A percentile compares a stretch with the other conserved stretches of the same genome.
These are phyloP conservation scores for Penicillium pancosmium DNA, from an alignment of 495 filamentous ascomycete species.

Conservation along the genomic window DNA sequence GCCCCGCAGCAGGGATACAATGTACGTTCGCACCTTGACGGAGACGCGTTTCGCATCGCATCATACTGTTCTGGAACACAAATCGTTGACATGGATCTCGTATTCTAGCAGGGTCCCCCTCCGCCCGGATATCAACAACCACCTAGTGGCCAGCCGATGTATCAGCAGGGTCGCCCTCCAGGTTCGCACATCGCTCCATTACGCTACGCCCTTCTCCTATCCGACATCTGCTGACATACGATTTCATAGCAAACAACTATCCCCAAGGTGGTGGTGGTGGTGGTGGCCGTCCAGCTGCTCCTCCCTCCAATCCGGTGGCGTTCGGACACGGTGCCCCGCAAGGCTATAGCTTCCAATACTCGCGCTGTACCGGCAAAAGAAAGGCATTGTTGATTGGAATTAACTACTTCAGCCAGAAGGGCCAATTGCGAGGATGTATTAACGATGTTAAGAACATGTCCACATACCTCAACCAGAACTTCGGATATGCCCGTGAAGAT, in stretches of 20 bases:
- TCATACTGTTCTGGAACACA: not conserved
- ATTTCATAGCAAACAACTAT: conserved; percentile 31
- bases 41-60: not conserved
- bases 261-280: conserved; percentile 35
- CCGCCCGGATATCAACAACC: conserved; percentile 41
- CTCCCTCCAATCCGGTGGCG: conserved; percentile 47
- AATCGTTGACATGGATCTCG: not conserved
- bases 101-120: conserved; percentile 23
- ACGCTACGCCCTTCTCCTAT: not conserved
- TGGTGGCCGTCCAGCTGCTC: conserved; percentile 34
- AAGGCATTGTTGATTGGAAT: conserved; percentile 96
- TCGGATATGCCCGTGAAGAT: conserved; percentile 92
- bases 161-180: conserved; percentile 37
- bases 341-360: conserved; percentile 85
- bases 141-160: conserved; percentile 39
- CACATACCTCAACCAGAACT: conserved; percentile 83
- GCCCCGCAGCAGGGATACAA: conserved; percentile 49
- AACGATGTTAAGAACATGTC: conserved; percentile 99
- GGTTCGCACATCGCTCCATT: conserved; percentile 26
- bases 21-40: conserved; percentile 25
- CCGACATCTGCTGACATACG: conserved; percentile 3
- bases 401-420: conserved; percentile 95
- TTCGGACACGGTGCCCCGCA: conserved; percentile 82
- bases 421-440: conserved; percentile 92
- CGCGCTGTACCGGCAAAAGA: conserved; percentile 83